Evolutionary conservation across 768 basidiomycete species (phyloP).

Genomic region (Xanthoconium stramineum): DNA sequence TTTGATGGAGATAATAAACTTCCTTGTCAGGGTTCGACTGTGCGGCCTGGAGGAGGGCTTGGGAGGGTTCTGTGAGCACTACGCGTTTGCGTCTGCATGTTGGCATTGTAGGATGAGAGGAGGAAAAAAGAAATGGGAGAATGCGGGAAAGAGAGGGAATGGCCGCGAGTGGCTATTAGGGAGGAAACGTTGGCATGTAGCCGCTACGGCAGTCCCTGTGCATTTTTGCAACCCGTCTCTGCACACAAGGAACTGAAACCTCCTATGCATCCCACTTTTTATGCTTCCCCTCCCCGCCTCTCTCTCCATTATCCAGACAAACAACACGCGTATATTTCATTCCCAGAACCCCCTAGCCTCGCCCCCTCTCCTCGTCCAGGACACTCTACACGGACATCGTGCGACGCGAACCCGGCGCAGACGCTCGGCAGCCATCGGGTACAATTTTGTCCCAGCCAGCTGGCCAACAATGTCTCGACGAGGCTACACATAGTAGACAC

Average conservation of each 20-base stretch:
- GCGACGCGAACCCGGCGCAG: constrained; percentile 11
- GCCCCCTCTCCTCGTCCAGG: background rate
- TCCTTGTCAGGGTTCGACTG: constrained; percentile 63
- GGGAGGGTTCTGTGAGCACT: constrained; percentile 79
- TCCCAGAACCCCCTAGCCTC: background rate
- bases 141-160: constrained; percentile 59
- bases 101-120: constrained; percentile 59
- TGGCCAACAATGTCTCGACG: background rate
- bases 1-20: constrained; percentile 91
- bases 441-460: background rate
- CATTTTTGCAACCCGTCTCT: constrained; percentile 27
- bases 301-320: constrained; percentile 3
- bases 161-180: constrained; percentile 53
- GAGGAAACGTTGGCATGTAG: constrained; percentile 49
- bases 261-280: constrained; percentile 14
- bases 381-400: background rate
- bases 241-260: constrained; percentile 26
- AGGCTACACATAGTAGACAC: constrained; percentile 1
- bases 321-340: constrained; percentile 5
- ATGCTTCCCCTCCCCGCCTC: constrained; percentile 2
- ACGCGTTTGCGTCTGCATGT: constrained; percentile 89
- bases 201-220: constrained; percentile 31
- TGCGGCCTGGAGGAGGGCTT: constrained; percentile 61
- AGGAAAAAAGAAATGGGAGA: constrained; percentile 45
- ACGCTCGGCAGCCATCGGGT: background rate